A percentile compares a stretch with the other conserved stretches of the same genome.
Evolutionary conservation across 2,329 filamentous ascomycete genomes (phyloP).

Genomic region (Parascedosporium putredinis): DNA sequence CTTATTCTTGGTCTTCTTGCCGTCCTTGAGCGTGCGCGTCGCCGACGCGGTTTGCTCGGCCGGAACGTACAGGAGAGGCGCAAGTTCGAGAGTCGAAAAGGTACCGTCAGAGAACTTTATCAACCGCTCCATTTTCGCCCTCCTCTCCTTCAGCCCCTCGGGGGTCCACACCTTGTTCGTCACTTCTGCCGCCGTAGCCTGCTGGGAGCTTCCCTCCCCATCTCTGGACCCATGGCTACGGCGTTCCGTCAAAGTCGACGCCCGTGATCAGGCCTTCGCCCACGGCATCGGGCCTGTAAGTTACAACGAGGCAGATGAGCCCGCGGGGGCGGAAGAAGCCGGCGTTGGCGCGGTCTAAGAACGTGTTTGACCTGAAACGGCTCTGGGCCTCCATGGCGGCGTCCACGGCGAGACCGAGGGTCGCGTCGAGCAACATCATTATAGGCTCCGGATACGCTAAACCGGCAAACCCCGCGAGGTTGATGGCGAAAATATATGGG

Average conservation of each 20-base stretch:
- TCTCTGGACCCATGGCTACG: neutral
- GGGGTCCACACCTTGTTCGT: neutral
- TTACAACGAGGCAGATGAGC: conserved; percentile 39
- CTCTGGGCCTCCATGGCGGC: conserved; percentile 29
- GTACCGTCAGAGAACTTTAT: conserved; percentile 26
- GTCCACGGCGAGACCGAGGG: conserved; percentile 29
- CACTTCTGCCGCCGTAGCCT: too few relatives aligned
- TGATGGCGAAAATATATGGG: conserved; percentile 28
- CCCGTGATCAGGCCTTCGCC: neutral
- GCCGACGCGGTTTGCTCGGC: conserved; percentile 21
- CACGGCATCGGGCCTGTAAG: conserved; percentile 30
- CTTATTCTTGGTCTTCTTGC: conserved; percentile 7
- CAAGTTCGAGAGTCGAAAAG: conserved; percentile 33
- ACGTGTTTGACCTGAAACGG: conserved; percentile 36
- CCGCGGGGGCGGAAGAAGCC: conserved; percentile 47
- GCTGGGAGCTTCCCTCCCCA: too few relatives aligned
- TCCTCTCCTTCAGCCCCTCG: neutral
- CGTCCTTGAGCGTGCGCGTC: neutral
- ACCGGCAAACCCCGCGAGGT: conserved; percentile 27
- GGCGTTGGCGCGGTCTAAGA: conserved; percentile 44
- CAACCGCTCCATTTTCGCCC: conserved; percentile 15
- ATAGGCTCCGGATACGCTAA: conserved; percentile 28
- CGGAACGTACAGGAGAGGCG: conserved; percentile 37
- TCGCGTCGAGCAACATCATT: conserved; percentile 30
- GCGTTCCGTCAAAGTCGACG: neutral